Percentiles rank a stretch among this genome's conserved stretches.
phyloP scores from a whole-genome alignment of 768 basidiomycete genomes.

The Russula vinacea region DNA sequence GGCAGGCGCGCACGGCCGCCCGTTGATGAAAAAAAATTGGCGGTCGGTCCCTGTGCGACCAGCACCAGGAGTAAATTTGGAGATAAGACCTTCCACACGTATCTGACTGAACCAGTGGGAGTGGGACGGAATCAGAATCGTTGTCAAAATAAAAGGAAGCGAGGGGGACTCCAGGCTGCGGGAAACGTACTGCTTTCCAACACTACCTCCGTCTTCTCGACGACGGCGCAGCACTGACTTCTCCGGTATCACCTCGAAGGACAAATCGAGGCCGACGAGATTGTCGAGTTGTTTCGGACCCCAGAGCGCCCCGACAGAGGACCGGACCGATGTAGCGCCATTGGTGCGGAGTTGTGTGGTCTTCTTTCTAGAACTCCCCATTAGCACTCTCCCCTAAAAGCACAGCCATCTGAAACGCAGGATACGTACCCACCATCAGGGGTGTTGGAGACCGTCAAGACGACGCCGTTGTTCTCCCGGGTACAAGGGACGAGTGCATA shows the following conservation, averaged over 20 bases:
- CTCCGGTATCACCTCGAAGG: constrained; percentile 68
- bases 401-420: not conserved
- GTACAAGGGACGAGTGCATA: constrained; percentile 87
- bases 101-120: constrained; percentile 38
- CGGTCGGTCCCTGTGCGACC: constrained; percentile 79
- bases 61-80: constrained; percentile 70
- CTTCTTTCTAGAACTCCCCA: constrained; percentile 48
- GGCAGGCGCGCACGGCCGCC: constrained; percentile 75
- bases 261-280: constrained; percentile 67
- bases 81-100: constrained; percentile 72
- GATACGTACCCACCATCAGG: constrained; percentile 62
- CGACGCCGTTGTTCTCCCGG: constrained; percentile 54
- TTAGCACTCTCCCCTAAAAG: not conserved
- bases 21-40: constrained; percentile 92
- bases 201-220: constrained; percentile 5
- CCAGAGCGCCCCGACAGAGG: constrained; percentile 76
- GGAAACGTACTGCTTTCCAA: constrained; percentile 15
- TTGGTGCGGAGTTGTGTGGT: constrained; percentile 69
- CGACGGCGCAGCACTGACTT: constrained; percentile 46
- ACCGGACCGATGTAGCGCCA: constrained; percentile 57
- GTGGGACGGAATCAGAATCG: constrained; percentile 19
- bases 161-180: too few species aligned
- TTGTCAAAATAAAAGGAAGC: not conserved
- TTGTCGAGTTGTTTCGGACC: constrained; percentile 76
- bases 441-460: constrained; percentile 71